phyloP scores from a whole-genome alignment of 2,329 filamentous ascomycete species.

The Trichophaea hybrida region DNA sequence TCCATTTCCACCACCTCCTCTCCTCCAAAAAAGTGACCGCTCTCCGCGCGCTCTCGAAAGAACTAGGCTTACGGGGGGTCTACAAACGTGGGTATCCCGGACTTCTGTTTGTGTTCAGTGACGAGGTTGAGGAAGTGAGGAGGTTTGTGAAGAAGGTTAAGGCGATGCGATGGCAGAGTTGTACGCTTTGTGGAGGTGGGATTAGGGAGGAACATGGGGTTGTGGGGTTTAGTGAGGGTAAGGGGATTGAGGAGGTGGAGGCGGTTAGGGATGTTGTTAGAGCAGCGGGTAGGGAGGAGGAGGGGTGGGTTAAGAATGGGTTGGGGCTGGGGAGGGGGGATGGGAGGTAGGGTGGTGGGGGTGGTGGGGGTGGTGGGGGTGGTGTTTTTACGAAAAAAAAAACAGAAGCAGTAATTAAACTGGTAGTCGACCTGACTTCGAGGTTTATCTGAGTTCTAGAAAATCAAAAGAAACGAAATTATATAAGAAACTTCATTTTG shows the following conservation, averaged over 20 bases:
- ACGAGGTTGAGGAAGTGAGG: neutral
- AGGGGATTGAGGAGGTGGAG: neutral
- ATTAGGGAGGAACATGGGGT: neutral
- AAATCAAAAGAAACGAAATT: no score
- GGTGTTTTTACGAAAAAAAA: no score
- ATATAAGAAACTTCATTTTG: no score
- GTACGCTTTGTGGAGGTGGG: neutral
- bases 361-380: no score
- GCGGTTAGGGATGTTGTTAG: neutral
- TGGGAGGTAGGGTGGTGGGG: no score
- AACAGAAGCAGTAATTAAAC: no score
- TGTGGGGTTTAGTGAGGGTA: neutral
- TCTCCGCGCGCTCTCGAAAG: neutral
- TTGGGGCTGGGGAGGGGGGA: neutral
- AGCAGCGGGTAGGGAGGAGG: neutral
- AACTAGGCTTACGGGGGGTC: neutral
- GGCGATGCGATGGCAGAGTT: constrained; percentile 5
- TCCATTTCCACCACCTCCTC: constrained; percentile 14
- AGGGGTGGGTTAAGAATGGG: neutral
- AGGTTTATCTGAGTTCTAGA: no score
- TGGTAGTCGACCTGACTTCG: no score
- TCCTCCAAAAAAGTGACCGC: constrained; percentile 6
- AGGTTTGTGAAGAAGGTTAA: constrained; percentile 7
- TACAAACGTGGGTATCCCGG: constrained; percentile 12
- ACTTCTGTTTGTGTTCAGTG: constrained; percentile 4